Percentiles rank a stretch among this genome's conserved stretches.
phyloP scores from a whole-genome alignment of 441 rosid species.

The Adansonia grandidieri region DNA sequence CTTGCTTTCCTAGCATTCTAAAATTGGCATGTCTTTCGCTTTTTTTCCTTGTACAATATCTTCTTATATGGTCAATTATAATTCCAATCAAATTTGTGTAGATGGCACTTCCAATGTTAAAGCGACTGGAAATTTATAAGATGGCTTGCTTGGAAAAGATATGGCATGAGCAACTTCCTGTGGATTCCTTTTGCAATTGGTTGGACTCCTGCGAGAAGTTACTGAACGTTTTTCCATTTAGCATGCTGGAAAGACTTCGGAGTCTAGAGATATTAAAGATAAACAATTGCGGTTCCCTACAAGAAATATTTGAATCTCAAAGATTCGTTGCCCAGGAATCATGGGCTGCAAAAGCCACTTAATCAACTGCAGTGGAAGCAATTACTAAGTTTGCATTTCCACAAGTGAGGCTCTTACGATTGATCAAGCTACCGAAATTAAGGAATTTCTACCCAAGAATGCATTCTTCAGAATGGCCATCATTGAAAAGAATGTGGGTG shows the following conservation, averaged over 20 bases:
- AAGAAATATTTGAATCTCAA: conserved; percentile 2
- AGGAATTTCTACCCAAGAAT: neutral
- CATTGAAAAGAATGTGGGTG: neutral
- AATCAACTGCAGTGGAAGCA: neutral
- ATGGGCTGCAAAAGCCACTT: neutral
- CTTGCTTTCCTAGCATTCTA: neutral
- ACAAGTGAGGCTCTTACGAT: neutral
- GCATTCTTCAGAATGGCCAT: conserved; percentile 3
- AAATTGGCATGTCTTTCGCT: neutral
- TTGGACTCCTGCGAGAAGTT: neutral
- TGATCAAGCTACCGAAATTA: neutral
- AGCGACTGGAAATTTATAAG: neutral
- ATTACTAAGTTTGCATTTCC: neutral
- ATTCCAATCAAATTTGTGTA: neutral
- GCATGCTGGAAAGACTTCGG: conserved; percentile 1
- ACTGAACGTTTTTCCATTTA: neutral
- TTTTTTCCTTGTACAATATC: neutral
- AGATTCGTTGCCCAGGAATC: neutral
- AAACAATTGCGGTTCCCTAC: neutral
- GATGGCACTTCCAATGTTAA: neutral
- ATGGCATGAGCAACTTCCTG: conserved; percentile 7
- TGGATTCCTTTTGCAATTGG: neutral
- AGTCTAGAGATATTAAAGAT: neutral
- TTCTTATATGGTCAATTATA: neutral
- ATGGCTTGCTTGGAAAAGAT: conserved; percentile 10